These are phyloP conservation scores for Juncus inflexus DNA, from an alignment of 176 grass and related monocot species.

Conservation along the genomic window DNA sequence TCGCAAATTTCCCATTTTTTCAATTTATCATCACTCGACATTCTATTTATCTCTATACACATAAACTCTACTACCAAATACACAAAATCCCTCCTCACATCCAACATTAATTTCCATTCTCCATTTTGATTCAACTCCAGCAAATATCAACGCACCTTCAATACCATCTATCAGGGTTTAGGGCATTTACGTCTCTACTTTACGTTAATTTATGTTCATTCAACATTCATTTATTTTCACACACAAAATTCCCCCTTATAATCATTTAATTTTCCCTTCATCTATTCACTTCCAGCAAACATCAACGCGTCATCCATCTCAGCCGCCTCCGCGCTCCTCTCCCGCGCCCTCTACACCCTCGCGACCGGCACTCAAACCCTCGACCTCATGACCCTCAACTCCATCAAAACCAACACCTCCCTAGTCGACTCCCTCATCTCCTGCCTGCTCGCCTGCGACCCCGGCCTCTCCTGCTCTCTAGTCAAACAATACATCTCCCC, in stretches of 20 bases:
- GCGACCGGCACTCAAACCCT: conserved; percentile 48
- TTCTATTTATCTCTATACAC: too few species aligned
- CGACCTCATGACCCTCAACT: conserved; percentile 70
- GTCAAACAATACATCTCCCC: conserved; percentile 62
- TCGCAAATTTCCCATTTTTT: too few species aligned
- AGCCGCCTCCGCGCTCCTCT: conserved; percentile 69
- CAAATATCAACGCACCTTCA: conserved; percentile 79
- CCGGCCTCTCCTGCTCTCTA: conserved; percentile 77
- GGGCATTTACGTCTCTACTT: too few species aligned
- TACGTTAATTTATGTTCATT: too few species aligned
- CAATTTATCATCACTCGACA: too few species aligned
- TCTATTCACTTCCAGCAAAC: conserved; percentile 47
- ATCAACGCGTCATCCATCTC: conserved; percentile 80
- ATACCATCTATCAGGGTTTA: conserved; percentile 59
- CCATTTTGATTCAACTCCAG: conserved; percentile 27
- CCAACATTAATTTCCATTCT: too few species aligned
- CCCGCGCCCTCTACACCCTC: conserved; percentile 74
- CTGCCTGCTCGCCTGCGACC: conserved; percentile 82
- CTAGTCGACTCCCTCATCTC: conserved; percentile 65
- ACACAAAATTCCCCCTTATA: too few species aligned
- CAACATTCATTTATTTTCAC: too few species aligned
- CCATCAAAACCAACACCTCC: conserved; percentile 83
- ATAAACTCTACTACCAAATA: too few species aligned
- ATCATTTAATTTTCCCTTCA: not conserved
- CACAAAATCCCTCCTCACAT: too few species aligned